These are phyloP conservation scores for Rhizopogon rudus DNA, from an alignment of 768 basidiomycete species.

Conservation along the genomic window DNA sequence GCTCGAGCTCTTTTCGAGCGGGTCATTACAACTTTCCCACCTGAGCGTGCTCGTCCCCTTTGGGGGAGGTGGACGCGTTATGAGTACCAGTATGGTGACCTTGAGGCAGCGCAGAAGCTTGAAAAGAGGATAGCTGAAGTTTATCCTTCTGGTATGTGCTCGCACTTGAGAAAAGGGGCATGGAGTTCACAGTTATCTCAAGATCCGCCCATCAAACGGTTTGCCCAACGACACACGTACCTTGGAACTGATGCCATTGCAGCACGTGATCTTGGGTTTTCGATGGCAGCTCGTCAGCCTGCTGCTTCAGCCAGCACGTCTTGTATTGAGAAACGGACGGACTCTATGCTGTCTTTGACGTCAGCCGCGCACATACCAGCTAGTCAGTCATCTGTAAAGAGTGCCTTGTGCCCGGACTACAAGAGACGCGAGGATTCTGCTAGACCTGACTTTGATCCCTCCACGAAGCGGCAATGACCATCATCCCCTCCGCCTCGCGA, in stretches of 20 bases:
- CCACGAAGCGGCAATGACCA: slow-evolving; percentile 40
- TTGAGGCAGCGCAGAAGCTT: slow-evolving; percentile 80
- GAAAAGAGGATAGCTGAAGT: slow-evolving; percentile 86
- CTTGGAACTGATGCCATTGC: slow-evolving; percentile 86
- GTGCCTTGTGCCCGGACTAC: slow-evolving; percentile 28
- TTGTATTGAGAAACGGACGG: slow-evolving; percentile 30
- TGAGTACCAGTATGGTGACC: slow-evolving; percentile 93
- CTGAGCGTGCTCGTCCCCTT: slow-evolving; percentile 75
- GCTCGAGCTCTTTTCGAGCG: slow-evolving; percentile 95
- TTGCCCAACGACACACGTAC: slow-evolving; percentile 75
- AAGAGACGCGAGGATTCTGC: slow-evolving; percentile 39
- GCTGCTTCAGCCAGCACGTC: slow-evolving; percentile 12
- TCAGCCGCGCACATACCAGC: slow-evolving; percentile 23
- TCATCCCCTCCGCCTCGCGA: slow-evolving; percentile 40
- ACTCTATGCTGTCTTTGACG: slow-evolving; percentile 29
- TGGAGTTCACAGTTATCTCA: background rate
- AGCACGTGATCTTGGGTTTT: slow-evolving; percentile 81
- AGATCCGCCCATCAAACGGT: slow-evolving; percentile 90
- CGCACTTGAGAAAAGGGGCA: background rate
- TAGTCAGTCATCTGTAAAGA: slow-evolving; percentile 19
- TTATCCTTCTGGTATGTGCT: slow-evolving; percentile 70
- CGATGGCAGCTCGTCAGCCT: slow-evolving; percentile 35
- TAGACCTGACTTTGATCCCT: slow-evolving; percentile 33
- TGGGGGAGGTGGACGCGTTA: slow-evolving; percentile 98
- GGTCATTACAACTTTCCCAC: slow-evolving; percentile 69